These are phyloP conservation scores for Halophytophthora polymorphica DNA, from an alignment of 352 stramenopile genomes.

Conservation along the genomic window DNA sequence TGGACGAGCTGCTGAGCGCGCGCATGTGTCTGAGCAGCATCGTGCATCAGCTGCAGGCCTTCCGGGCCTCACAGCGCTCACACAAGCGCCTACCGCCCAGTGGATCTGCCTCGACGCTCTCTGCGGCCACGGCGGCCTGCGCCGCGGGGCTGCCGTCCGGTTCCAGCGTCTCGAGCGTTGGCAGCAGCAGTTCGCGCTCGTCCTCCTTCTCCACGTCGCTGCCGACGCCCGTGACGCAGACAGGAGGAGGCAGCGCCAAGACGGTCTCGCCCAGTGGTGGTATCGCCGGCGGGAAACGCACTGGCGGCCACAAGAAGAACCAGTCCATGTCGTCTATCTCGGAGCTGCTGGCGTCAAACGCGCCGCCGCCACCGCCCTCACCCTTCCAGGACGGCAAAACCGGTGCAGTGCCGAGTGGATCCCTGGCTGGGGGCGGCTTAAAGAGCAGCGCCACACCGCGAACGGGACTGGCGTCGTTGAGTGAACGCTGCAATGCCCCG, in stretches of 20 bases:
- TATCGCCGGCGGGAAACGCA: slow-evolving; percentile 47
- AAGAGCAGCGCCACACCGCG: slow-evolving; percentile 55
- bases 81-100: slow-evolving; percentile 30
- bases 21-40: slow-evolving; percentile 73
- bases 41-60: slow-evolving; percentile 65
- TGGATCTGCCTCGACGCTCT: slow-evolving; percentile 28
- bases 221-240: slow-evolving; percentile 24
- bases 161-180: slow-evolving; percentile 28
- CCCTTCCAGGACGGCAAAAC: slow-evolving; percentile 62
- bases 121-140: background rate
- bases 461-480: slow-evolving; percentile 70
- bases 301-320: slow-evolving; percentile 81
- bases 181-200: slow-evolving; percentile 35
- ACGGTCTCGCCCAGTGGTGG: slow-evolving; percentile 27
- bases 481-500: slow-evolving; percentile 41
- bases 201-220: slow-evolving; percentile 36
- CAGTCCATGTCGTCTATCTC: slow-evolving; percentile 89
- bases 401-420: slow-evolving; percentile 31
- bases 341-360: slow-evolving; percentile 63
- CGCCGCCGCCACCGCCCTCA: slow-evolving; percentile 20
- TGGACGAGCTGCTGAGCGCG: slow-evolving; percentile 76
- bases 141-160: slow-evolving; percentile 15
- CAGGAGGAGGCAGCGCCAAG: slow-evolving; percentile 27
- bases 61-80: slow-evolving; percentile 52
- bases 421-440: slow-evolving; percentile 20